These are phyloP conservation scores for Tillandsia fasciculata DNA, from an alignment of 176 grass and related monocot genomes.

Conservation along the genomic window DNA sequence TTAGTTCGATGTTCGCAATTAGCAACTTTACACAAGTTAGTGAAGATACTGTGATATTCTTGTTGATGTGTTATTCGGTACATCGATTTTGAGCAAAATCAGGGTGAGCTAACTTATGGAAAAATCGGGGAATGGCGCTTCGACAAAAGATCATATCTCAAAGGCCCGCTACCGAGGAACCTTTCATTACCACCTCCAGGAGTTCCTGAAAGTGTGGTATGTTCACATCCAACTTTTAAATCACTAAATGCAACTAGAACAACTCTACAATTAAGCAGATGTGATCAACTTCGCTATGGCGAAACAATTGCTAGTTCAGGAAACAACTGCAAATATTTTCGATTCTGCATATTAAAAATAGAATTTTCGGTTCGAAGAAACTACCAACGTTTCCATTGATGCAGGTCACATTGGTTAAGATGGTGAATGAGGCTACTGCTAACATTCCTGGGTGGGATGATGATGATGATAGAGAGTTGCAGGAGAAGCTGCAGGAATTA, in stretches of 20 bases:
- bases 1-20: neutral
- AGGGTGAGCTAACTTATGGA: constrained; percentile 90
- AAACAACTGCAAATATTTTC: too few relatives aligned
- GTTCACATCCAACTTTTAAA: constrained; percentile 11
- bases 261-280: too few relatives aligned
- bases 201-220: constrained; percentile 99
- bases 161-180: constrained; percentile 73
- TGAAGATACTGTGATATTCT: neutral
- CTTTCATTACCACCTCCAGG: constrained; percentile 78
- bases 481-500: neutral
- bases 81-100: constrained; percentile 8
- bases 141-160: constrained; percentile 92
- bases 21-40: constrained; percentile 1
- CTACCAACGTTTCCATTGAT: neutral
- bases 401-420: constrained; percentile 19
- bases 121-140: constrained; percentile 89
- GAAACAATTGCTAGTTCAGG: too few relatives aligned
- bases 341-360: too few relatives aligned
- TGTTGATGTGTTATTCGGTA: neutral
- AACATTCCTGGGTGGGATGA: constrained; percentile 23
- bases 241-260: neutral
- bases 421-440: constrained; percentile 20
- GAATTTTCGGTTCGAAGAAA: neutral
- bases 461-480: neutral
- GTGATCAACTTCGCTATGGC: too few relatives aligned